Evolutionary conservation across 768 basidiomycete genomes (phyloP).

Genomic region (Cyclocybe aegerita): DNA sequence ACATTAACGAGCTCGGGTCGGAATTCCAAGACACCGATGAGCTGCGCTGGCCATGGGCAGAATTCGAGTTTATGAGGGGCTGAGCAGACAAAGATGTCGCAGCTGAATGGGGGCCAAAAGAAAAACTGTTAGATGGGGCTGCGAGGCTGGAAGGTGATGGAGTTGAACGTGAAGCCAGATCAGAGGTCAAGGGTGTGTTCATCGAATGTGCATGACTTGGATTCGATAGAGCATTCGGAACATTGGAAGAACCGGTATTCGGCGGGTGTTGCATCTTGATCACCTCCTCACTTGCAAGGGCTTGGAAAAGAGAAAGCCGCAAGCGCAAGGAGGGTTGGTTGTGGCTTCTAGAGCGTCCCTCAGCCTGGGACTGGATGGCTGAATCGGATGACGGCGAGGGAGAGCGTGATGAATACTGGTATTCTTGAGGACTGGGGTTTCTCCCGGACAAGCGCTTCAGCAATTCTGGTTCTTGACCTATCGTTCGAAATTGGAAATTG

Average conservation of each 20-base stretch:
- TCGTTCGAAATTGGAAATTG: constrained; percentile 48
- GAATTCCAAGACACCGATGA: too few species aligned
- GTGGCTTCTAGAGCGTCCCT: not conserved
- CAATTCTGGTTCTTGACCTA: constrained; percentile 53
- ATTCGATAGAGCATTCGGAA: too few species aligned
- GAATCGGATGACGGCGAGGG: constrained; percentile 14
- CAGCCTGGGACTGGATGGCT: constrained; percentile 10
- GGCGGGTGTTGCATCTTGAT: not conserved
- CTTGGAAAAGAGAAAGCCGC: constrained; percentile 4
- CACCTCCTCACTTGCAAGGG: not conserved
- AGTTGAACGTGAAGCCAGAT: not conserved
- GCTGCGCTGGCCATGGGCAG: too few species aligned
- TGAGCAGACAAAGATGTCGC: too few species aligned
- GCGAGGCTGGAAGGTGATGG: not conserved
- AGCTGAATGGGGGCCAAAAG: too few species aligned
- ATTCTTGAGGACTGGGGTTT: constrained; percentile 18
- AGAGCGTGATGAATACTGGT: constrained; percentile 17
- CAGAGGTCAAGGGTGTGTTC: too few species aligned
- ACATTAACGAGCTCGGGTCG: too few species aligned
- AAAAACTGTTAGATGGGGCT: too few species aligned
- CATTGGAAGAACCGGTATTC: not conserved
- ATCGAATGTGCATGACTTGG: too few species aligned
- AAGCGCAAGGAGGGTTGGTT: not conserved
- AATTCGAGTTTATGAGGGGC: too few species aligned
- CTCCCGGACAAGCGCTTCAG: constrained; percentile 48